Conservation (phyloP, 495 filamentous ascomycete species). For the Zalerion maritima region DNA sequence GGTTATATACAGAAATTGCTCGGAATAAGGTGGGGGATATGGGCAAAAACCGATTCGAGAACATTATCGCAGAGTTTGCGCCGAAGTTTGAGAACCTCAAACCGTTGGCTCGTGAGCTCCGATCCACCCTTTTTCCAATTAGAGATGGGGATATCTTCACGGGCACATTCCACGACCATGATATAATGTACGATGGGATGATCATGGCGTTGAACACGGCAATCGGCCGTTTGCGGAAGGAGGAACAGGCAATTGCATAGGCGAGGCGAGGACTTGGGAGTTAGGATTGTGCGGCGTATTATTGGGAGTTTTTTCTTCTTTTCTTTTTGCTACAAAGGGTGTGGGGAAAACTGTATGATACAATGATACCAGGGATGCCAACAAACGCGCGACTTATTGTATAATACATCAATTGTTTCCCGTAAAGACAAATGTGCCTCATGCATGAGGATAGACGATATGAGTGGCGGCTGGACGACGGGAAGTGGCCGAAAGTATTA, state of each 20-base stretch:
- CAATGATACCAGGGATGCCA: conserved; percentile 7
- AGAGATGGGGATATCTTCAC: conserved; percentile 3
- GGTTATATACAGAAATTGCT: conserved; percentile 6
- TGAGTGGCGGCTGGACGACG: conserved; percentile 5
- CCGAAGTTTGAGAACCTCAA: conserved; percentile 4
- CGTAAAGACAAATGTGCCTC: too few relatives aligned
- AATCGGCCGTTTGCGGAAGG: conserved; percentile 5
- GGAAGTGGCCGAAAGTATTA: conserved; percentile 4
- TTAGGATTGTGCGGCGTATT: conserved; percentile 2
- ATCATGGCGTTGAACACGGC: conserved; percentile 5
- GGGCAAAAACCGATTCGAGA: conserved; percentile 5
- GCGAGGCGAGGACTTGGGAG: neutral
- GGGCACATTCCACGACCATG: conserved; percentile 1
- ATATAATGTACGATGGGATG: conserved; percentile 7
- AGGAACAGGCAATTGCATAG: conserved; percentile 6
- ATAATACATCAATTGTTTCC: conserved; percentile 11
- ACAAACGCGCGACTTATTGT: conserved; percentile 9
- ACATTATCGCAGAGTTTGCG: conserved; percentile 6
- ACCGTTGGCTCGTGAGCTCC: neutral
- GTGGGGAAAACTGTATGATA: conserved; percentile 8
- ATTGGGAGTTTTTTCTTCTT: neutral
- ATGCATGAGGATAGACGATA: too few relatives aligned
- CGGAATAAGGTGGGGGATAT: conserved; percentile 4
- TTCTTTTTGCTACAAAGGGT: conserved; percentile 5
- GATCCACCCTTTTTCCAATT: conserved; percentile 4